Percentiles rank a stretch among this genome's conserved stretches.
phyloP scores from a whole-genome alignment of 1,139 yeast genomes.

The Candida neerlandica region DNA sequence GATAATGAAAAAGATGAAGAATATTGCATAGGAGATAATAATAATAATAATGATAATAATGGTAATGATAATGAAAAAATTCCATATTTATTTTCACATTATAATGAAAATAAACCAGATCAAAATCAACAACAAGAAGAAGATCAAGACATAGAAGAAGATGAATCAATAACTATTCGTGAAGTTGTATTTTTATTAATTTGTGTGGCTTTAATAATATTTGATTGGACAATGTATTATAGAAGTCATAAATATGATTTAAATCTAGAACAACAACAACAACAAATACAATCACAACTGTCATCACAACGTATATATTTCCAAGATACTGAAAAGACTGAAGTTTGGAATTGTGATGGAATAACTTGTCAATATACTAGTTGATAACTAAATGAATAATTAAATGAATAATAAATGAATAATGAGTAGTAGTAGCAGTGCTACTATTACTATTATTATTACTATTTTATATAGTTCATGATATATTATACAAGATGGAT shows the following conservation, averaged over 20 bases:
- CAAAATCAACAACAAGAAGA: constrained; percentile 4
- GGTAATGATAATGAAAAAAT: neutral
- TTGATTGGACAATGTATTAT: constrained; percentile 6
- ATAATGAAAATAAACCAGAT: too few relatives aligned
- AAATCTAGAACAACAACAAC: neutral
- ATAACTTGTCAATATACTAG: too few relatives aligned
- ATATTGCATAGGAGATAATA: neutral
- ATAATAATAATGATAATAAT: too few relatives aligned
- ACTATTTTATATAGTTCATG: too few relatives aligned
- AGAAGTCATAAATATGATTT: neutral
- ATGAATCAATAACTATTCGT: neutral
- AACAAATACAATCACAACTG: too few relatives aligned
- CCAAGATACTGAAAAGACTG: too few relatives aligned
- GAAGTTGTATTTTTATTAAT: neutral
- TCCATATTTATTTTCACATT: neutral
- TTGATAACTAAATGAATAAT: too few relatives aligned
- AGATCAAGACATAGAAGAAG: constrained; percentile 1
- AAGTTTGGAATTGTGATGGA: too few relatives aligned
- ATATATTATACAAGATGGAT: neutral
- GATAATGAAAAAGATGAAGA: constrained; percentile 8
- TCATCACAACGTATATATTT: too few relatives aligned
- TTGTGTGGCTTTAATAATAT: constrained; percentile 3
- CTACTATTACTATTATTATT: too few relatives aligned
- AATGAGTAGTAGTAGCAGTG: too few relatives aligned
- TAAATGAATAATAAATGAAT: too few relatives aligned